A percentile compares a stretch with the other conserved stretches of the same genome.
phyloP scores from a whole-genome alignment of 805 yeast genomes.

The Nakazawaea anatomiae region DNA sequence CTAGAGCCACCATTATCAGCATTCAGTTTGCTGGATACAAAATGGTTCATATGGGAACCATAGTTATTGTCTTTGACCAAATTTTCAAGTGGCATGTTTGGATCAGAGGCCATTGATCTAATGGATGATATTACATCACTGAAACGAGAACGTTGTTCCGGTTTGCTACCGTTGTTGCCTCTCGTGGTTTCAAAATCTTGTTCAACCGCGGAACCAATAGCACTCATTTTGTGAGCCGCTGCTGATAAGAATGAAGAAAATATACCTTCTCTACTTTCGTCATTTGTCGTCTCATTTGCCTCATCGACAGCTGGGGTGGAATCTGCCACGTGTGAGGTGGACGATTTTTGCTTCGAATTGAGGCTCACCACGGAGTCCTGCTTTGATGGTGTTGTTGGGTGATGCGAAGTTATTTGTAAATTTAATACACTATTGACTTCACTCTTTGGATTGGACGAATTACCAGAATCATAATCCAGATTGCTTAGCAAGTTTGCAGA shows the following conservation, averaged over 20 bases:
- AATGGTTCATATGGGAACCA: background rate
- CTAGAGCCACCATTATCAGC: background rate
- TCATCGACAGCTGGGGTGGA: background rate
- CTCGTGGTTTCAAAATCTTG: background rate
- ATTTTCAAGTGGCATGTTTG: background rate
- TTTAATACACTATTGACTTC: slow-evolving; percentile 6
- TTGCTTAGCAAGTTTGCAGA: background rate
- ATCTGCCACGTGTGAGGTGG: background rate
- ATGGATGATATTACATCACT: background rate
- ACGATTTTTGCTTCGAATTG: background rate
- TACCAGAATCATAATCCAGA: background rate
- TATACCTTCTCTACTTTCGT: slow-evolving; percentile 23
- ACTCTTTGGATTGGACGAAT: background rate
- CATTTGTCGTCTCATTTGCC: background rate
- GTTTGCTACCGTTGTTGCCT: background rate
- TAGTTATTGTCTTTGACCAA: background rate
- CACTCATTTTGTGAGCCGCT: slow-evolving; percentile 27
- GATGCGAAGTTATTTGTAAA: background rate
- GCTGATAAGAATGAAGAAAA: slow-evolving; percentile 38
- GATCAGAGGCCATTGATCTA: background rate
- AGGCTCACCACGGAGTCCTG: background rate
- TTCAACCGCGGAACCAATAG: background rate
- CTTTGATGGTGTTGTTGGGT: background rate
- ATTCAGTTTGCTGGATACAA: background rate
- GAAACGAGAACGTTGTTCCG: background rate